These are phyloP conservation scores for Cyclotella baltica DNA, from an alignment of 108 stramenopile genomes.

Conservation along the genomic window DNA sequence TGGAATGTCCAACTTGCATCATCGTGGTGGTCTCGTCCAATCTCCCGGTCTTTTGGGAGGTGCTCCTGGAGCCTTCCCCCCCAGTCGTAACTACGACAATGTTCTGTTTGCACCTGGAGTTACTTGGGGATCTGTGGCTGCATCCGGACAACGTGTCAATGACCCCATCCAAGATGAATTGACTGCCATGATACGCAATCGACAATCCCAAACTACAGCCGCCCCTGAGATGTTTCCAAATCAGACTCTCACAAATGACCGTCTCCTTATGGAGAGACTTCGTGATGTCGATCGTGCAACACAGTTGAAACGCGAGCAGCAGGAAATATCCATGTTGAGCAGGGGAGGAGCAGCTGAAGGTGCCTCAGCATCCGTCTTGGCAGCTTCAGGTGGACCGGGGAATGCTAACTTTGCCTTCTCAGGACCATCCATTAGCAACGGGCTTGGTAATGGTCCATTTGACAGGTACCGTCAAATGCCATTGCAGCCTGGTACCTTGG, in stretches of 20 bases:
- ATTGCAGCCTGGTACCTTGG: constrained; percentile 9
- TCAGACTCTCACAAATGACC: constrained; percentile 16
- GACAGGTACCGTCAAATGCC: constrained; percentile 9
- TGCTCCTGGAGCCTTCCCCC: not conserved
- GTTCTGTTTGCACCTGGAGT: constrained; percentile 28
- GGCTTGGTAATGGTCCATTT: constrained; percentile 11
- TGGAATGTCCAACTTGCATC: not conserved
- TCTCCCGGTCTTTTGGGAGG: not conserved
- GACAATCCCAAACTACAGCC: not conserved
- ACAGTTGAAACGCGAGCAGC: constrained; percentile 21
- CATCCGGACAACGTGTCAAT: constrained; percentile 4
- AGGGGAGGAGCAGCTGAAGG: not conserved
- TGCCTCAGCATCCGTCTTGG: not conserved
- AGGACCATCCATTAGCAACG: constrained; percentile 13
- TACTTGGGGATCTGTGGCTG: constrained; percentile 6
- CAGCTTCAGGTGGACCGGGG: not conserved
- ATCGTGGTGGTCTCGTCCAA: not conserved
- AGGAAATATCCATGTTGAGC: constrained; percentile 18
- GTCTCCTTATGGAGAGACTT: constrained; percentile 34
- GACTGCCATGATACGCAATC: constrained; percentile 24
- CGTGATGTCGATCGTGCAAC: constrained; percentile 24
- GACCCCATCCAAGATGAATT: constrained; percentile 34
- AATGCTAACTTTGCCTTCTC: constrained; percentile 12
- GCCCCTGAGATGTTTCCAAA: constrained; percentile 17
- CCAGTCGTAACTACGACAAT: constrained; percentile 24